Evolutionary conservation across 495 filamentous ascomycete genomes (phyloP).

Genomic region (Penicillium fimorum): DNA sequence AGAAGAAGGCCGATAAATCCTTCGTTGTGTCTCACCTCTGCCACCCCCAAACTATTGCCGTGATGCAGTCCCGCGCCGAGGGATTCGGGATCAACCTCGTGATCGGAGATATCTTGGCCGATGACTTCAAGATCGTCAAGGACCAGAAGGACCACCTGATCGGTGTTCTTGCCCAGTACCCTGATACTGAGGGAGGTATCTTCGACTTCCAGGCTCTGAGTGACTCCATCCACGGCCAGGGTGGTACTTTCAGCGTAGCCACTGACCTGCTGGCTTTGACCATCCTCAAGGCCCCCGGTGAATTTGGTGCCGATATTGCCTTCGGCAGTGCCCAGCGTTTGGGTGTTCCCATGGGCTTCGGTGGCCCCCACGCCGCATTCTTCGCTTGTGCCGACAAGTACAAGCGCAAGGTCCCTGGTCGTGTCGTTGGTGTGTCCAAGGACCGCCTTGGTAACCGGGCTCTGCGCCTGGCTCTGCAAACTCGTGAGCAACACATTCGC

Average conservation of each 20-base stretch:
- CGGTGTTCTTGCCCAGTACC: slow-evolving; percentile 93
- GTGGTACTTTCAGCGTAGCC: slow-evolving; percentile 81
- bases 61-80: slow-evolving; percentile 83
- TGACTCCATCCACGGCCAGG: slow-evolving; percentile 74
- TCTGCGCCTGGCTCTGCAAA: slow-evolving; percentile 88
- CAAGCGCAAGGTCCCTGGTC: slow-evolving; percentile 94
- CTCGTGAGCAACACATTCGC: slow-evolving; percentile 94
- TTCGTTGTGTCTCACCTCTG: slow-evolving; percentile 81
- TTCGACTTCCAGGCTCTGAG: slow-evolving; percentile 71
- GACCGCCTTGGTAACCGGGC: slow-evolving; percentile 83
- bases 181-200: slow-evolving; percentile 83
- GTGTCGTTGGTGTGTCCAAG: slow-evolving; percentile 89
- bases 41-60: slow-evolving; percentile 87
- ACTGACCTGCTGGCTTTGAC: slow-evolving; percentile 93
- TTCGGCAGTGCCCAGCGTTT: slow-evolving; percentile 95
- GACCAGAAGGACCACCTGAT: slow-evolving; percentile 79
- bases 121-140: slow-evolving; percentile 62
- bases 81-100: slow-evolving; percentile 86
- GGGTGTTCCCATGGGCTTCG: slow-evolving; percentile 91
- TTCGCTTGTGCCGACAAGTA: slow-evolving; percentile 90
- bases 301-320: slow-evolving; percentile 96
- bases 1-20: slow-evolving; percentile 72
- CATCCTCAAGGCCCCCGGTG: slow-evolving; percentile 84
- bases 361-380: slow-evolving; percentile 96
- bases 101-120: slow-evolving; percentile 65